These are phyloP conservation scores for Selaginella moellendorffii DNA, from an alignment of 75 land plant genomes.

Conservation along the genomic window DNA sequence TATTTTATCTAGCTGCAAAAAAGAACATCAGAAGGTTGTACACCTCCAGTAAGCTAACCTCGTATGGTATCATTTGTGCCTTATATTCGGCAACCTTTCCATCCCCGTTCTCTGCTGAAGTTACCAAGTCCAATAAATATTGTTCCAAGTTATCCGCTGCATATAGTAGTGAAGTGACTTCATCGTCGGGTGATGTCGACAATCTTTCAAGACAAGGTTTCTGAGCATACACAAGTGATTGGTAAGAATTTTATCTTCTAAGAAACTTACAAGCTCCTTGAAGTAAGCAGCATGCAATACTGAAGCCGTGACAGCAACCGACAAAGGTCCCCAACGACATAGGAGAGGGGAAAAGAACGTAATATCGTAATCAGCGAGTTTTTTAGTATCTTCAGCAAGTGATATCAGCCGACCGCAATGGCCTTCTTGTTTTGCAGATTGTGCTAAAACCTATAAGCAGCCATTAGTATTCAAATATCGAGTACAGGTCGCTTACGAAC, in stretches of 20 bases:
- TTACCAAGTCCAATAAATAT: constrained; percentile 37
- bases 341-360: constrained; percentile 49
- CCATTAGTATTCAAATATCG: no score
- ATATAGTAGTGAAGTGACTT: constrained; percentile 63
- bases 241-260: no score
- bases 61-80: constrained; percentile 42
- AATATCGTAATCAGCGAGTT: constrained; percentile 54
- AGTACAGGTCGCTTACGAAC: constrained; percentile 25
- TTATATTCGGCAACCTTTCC: constrained; percentile 26
- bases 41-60: constrained; percentile 26
- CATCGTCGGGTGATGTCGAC: constrained; percentile 75
- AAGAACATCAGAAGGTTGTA: no score
- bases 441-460: no score
- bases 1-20: not conserved
- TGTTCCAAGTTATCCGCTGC: constrained; percentile 88
- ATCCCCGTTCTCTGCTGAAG: constrained; percentile 28
- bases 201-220: constrained; percentile 84
- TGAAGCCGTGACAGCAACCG: constrained; percentile 51
- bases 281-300: constrained; percentile 79
- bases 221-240: constrained; percentile 20
- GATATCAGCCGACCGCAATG: constrained; percentile 38
- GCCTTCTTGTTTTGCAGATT: no score
- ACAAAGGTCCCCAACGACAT: constrained; percentile 49
- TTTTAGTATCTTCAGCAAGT: constrained; percentile 64
- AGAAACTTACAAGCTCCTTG: constrained; percentile 51